Base-by-base conservation (phyloP, 306 rosid species). In the Phaseolus lunatus region DNA sequence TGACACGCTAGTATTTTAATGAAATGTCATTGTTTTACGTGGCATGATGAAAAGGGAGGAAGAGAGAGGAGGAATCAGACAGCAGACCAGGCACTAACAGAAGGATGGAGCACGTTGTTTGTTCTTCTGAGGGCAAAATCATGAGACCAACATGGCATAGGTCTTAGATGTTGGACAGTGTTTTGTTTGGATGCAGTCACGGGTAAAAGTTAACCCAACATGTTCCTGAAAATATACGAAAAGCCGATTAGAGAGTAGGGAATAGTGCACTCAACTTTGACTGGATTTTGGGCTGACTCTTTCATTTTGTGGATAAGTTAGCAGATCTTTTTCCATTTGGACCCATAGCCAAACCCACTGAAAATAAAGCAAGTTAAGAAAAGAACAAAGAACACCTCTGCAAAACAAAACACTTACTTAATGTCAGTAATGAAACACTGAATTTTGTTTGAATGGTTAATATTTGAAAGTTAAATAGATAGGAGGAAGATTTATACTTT, bases 11-110 rank as follows among this genome's bases (percentile, higher is more conserved):
- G 62, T 33, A 39, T 33, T 65, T 77, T 29, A 37, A 14, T 37
- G 57, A 53, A 53, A 66, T 66, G 65, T 11, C 73, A 76, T 76
- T 54, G 18, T 43, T 16, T 43, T 73, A 67, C 31, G 8, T 72
- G 24, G 3, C 20, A n/a, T 13, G 9, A 44, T 63, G 69, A 63
- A 56, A 56, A 20, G 8, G n/a, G 57, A 24, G 70, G 9, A 11
- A 12, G 20, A 20, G 4, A 12, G 57, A 66, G 23, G 23, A 69
- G 26, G 33, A 33, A 69, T 24, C 15, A 7, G 24, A 44, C 22
- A 45, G 22, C 11, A 8, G 8, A 14, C 22, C 0, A 67, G 68
- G 41, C 67, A 31, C 7, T 1, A 10, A 18, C 8, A 19, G 10
- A 41, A 65, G 71, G 31, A 65, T 10, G 54, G 39, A 22, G 39